Evolutionary conservation across 1,284 basidiomycete genomes (phyloP).

Genomic region (Moesziomyces sp.): DNA sequence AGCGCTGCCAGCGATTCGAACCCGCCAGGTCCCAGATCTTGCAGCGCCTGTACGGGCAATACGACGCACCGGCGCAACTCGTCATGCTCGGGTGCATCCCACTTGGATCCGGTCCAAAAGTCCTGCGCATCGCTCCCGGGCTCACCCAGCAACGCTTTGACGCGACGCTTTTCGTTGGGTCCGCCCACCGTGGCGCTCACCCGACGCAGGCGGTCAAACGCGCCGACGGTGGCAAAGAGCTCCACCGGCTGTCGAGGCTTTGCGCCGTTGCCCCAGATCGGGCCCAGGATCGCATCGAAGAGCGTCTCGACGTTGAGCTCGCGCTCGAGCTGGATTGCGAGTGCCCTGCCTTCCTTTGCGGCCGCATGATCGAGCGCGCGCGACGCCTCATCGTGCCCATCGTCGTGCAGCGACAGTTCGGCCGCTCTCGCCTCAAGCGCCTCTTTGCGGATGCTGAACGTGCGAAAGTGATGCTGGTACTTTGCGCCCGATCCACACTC

Average conservation of each 20-base stretch:
- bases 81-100: slow-evolving; percentile 14
- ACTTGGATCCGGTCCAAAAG: slow-evolving; percentile 48
- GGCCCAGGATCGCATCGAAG: slow-evolving; percentile 34
- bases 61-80: slow-evolving; percentile 20
- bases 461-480: slow-evolving; percentile 43
- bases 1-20: slow-evolving; percentile 21
- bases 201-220: slow-evolving; percentile 33
- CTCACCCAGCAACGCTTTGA: slow-evolving; percentile 34
- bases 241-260: slow-evolving; percentile 3
- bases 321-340: slow-evolving; percentile 44
- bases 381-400: slow-evolving; percentile 25
- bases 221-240: slow-evolving; percentile 36
- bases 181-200: slow-evolving; percentile 46
- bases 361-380: slow-evolving; percentile 30
- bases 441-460: slow-evolving; percentile 42
- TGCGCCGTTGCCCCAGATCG: background rate
- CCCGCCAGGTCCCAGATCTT: slow-evolving; percentile 30
- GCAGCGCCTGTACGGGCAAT: slow-evolving; percentile 31
- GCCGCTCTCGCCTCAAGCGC: slow-evolving; percentile 38
- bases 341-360: slow-evolving; percentile 36
- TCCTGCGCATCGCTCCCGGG: slow-evolving; percentile 15
- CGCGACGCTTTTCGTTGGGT: slow-evolving; percentile 42
- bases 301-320: slow-evolving; percentile 46
- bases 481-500: slow-evolving; percentile 23
- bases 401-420: slow-evolving; percentile 29